Percentiles rank a stretch among this genome's conserved stretches.
Conservation (phyloP, 2,329 filamentous ascomycete genomes). For the Anthostomella pinea region DNA sequence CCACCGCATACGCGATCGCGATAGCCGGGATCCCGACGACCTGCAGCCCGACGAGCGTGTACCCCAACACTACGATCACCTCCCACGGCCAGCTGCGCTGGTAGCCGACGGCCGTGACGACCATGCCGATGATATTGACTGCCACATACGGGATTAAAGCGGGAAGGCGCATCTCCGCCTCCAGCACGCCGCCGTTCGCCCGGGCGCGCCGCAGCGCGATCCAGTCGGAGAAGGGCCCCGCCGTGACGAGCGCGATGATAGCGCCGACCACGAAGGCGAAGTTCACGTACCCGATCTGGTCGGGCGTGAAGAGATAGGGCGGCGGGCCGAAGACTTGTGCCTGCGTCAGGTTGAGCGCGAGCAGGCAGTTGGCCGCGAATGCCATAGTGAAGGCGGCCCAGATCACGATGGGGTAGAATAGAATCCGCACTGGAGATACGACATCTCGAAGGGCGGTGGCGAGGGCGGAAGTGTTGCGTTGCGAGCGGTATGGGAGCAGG, state of each 20-base stretch:
- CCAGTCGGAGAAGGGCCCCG: slow-evolving; percentile 43
- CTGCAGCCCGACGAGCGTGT: slow-evolving; percentile 32
- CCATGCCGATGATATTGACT: slow-evolving; percentile 41
- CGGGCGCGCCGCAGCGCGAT: slow-evolving; percentile 35
- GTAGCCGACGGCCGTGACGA: slow-evolving; percentile 46
- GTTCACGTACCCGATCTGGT: slow-evolving; percentile 46
- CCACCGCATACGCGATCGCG: slow-evolving; percentile 55
- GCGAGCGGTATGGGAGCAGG: slow-evolving; percentile 20
- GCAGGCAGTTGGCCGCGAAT: slow-evolving; percentile 34
- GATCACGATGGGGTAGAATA: slow-evolving; percentile 30
- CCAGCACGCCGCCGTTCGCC: slow-evolving; percentile 41
- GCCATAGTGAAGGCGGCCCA: slow-evolving; percentile 29
- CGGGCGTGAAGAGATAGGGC: slow-evolving; percentile 43
- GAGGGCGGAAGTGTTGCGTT: slow-evolving; percentile 22
- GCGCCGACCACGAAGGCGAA: slow-evolving; percentile 42
- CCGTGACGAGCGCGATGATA: slow-evolving; percentile 36
- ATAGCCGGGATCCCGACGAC: slow-evolving; percentile 55
- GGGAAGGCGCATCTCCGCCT: slow-evolving; percentile 44
- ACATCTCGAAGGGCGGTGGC: slow-evolving; percentile 24
- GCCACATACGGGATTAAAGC: slow-evolving; percentile 41
- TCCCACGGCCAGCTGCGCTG: slow-evolving; percentile 45
- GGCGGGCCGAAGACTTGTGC: slow-evolving; percentile 43
- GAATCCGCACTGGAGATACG: slow-evolving; percentile 25
- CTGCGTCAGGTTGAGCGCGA: slow-evolving; percentile 50
- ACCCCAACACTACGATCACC: slow-evolving; percentile 44